phyloP scores from a whole-genome alignment of 768 basidiomycete species.

The Amanita rimosa region DNA sequence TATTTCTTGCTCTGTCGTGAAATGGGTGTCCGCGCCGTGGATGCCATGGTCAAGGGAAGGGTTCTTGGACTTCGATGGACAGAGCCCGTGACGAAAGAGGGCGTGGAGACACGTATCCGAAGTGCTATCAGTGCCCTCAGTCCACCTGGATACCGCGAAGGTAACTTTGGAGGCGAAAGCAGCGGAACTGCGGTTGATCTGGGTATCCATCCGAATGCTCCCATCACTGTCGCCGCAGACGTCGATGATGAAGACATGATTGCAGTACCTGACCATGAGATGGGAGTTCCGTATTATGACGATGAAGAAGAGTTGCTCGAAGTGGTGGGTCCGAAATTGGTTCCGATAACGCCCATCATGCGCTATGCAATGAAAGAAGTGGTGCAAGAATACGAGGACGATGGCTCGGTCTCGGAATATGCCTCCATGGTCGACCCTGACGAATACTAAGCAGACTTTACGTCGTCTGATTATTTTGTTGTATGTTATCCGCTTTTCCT shows the following conservation, averaged over 20 bases:
- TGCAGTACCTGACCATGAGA: conserved; percentile 27
- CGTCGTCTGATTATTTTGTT: background rate
- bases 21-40: conserved; percentile 73
- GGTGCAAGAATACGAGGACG: conserved; percentile 72
- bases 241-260: conserved; percentile 21
- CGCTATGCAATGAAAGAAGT: conserved; percentile 77
- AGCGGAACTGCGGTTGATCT: conserved; percentile 11
- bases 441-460: conserved; percentile 36
- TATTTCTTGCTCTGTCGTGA: conserved; percentile 80
- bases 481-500: background rate
- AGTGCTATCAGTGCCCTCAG: conserved; percentile 11
- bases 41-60: conserved; percentile 73
- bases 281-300: conserved; percentile 25
- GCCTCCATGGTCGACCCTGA: conserved; percentile 72
- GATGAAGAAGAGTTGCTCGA: conserved; percentile 43
- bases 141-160: conserved; percentile 7
- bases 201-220: conserved; percentile 11
- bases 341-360: conserved; percentile 75
- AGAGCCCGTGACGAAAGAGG: conserved; percentile 52
- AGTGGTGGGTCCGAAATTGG: conserved; percentile 63
- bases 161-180: conserved; percentile 7
- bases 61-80: conserved; percentile 73
- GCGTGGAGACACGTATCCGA: conserved; percentile 20
- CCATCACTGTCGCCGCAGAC: conserved; percentile 9
- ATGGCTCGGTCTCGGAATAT: conserved; percentile 66